Percentiles rank a stretch among this genome's conserved stretches.
Conservation (phyloP, 257 asterid species). For the Eucommia ulmoides region DNA sequence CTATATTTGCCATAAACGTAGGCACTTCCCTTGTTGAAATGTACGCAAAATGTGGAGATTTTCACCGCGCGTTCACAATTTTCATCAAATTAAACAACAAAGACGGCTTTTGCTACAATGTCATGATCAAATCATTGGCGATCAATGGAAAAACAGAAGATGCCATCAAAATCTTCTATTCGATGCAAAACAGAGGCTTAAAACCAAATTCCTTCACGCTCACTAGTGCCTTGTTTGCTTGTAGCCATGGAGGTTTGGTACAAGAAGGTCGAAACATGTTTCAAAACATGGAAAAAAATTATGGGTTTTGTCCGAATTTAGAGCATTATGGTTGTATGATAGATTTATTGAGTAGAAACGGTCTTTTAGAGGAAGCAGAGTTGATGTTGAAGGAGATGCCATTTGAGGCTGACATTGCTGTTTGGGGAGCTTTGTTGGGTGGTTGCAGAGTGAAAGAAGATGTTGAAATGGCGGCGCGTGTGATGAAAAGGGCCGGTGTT, state of each 20-base stretch:
- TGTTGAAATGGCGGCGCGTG: constrained; percentile 21
- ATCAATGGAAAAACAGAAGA: constrained; percentile 35
- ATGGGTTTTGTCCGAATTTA: constrained; percentile 14
- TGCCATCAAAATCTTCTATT: constrained; percentile 24
- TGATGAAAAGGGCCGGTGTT: constrained; percentile 15
- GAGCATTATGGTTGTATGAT: constrained; percentile 33
- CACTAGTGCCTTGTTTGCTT: constrained; percentile 32
- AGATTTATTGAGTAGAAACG: constrained; percentile 32
- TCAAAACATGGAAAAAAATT: constrained; percentile 16
- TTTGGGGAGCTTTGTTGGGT: constrained; percentile 30
- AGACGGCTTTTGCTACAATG: constrained; percentile 36
- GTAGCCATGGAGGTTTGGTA: constrained; percentile 41
- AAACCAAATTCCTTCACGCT: constrained; percentile 24
- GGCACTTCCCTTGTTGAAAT: constrained; percentile 36
- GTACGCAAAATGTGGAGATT: constrained; percentile 46
- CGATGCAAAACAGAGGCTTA: constrained; percentile 21
- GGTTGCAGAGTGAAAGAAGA: constrained; percentile 30
- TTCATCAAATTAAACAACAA: constrained; percentile 27
- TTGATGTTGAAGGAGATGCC: constrained; percentile 19
- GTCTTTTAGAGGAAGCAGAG: constrained; percentile 24
- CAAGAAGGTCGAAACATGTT: constrained; percentile 29
- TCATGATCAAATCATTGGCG: constrained; percentile 38
- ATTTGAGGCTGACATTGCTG: constrained; percentile 23
- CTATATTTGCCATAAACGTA: constrained; percentile 21
- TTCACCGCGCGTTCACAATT: constrained; percentile 17